A percentile compares a stretch with the other conserved stretches of the same genome.
These are phyloP conservation scores for Aspergillus phoenicis DNA, from an alignment of 2,329 filamentous ascomycete species.

Conservation along the genomic window DNA sequence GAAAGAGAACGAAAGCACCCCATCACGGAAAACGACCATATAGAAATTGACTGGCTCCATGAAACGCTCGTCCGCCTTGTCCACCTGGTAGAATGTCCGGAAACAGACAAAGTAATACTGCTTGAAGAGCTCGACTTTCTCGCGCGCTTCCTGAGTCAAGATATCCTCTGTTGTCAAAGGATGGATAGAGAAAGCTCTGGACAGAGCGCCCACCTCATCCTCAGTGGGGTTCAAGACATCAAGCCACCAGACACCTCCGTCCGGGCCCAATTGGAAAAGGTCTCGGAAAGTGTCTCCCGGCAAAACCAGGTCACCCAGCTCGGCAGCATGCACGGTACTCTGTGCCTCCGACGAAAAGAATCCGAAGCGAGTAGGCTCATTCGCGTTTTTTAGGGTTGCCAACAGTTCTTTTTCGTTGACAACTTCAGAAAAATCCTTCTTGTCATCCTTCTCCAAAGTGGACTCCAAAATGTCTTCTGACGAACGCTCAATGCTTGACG, in stretches of 20 bases:
- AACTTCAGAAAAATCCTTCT: constrained; percentile 36
- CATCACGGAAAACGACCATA: constrained; percentile 93
- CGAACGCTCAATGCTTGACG: constrained; percentile 29
- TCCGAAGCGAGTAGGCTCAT: constrained; percentile 80
- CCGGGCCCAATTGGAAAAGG: constrained; percentile 72
- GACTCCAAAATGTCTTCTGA: constrained; percentile 35
- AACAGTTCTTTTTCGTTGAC: constrained; percentile 38
- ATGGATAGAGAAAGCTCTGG: constrained; percentile 93
- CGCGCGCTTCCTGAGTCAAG: constrained; percentile 87
- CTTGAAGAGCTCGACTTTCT: constrained; percentile 97
- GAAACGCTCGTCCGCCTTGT: constrained; percentile 76
- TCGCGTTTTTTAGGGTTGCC: constrained; percentile 44
- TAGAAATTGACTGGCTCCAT: constrained; percentile 96
- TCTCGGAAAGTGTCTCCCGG: constrained; percentile 88
- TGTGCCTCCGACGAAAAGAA: constrained; percentile 97
- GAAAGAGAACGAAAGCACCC: constrained; percentile 93
- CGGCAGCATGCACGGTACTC: constrained; percentile 86
- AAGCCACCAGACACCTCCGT: constrained; percentile 96
- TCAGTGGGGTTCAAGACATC: constrained; percentile 89
- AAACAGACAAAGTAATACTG: constrained; percentile 99
- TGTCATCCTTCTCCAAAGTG: constrained; percentile 28
- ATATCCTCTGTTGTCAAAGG: constrained; percentile 97
- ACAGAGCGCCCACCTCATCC: constrained; percentile 83
- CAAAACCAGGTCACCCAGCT: constrained; percentile 83
- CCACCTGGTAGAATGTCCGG: constrained; percentile 84